phyloP scores from a whole-genome alignment of 1,139 yeast species.

The Geotrichum siamense region DNA sequence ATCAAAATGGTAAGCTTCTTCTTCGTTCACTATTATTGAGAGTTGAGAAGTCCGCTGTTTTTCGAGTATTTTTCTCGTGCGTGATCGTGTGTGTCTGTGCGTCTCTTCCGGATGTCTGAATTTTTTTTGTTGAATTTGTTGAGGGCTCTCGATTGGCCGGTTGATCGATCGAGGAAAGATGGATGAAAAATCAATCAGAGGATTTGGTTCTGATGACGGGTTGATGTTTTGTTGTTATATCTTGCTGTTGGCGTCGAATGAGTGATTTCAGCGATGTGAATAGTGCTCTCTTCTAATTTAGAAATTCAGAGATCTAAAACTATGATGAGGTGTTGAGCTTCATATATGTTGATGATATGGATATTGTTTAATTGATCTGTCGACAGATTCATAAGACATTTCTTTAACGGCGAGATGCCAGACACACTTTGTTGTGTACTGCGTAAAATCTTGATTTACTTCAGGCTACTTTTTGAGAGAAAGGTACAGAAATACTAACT shows the following conservation, averaged over 20 bases:
- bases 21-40: neutral
- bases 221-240: no score
- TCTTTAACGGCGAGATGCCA: neutral
- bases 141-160: no score
- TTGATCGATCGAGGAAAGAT: no score
- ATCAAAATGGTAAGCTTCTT: conserved; percentile 17
- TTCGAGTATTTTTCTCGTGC: conserved; percentile 16
- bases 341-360: neutral
- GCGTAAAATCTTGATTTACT: neutral
- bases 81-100: conserved; percentile 17
- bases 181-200: neutral
- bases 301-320: neutral
- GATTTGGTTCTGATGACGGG: neutral
- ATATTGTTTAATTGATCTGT: no score
- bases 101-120: conserved; percentile 7
- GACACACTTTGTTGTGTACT: neutral
- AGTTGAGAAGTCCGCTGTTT: conserved; percentile 12
- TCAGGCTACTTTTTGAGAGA: no score
- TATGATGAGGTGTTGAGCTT: neutral
- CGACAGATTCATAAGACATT: no score
- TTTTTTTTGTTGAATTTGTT: no score
- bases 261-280: no score
- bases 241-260: no score
- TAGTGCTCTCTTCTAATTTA: no score
- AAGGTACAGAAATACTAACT: conserved; percentile 1